Conservation (phyloP, 768 basidiomycete species). For the Gymnopilus dilepis region DNA sequence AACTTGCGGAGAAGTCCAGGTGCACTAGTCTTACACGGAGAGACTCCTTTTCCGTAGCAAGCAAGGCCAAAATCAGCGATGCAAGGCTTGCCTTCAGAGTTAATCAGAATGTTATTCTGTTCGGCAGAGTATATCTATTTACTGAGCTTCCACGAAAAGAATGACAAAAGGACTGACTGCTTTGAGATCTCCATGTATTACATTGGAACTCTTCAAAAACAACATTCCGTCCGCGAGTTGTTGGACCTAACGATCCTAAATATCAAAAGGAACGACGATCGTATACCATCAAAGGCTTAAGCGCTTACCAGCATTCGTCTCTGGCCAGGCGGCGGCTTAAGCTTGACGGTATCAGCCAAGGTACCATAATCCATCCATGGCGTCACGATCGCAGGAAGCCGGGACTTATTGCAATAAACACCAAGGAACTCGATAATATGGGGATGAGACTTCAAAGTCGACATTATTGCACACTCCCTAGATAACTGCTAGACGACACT, state of each 20-base stretch:
- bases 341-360: conserved; percentile 23
- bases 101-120: conserved; percentile 25
- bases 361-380: conserved; percentile 39
- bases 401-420: not conserved
- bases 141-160: not conserved
- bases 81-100: conserved; percentile 11
- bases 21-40: too few relatives aligned
- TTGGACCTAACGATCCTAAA: conserved; percentile 33
- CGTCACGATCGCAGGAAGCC: conserved; percentile 26
- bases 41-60: not conserved
- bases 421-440: conserved; percentile 17
- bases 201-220: conserved; percentile 29
- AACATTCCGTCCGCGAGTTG: conserved; percentile 34
- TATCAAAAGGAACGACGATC: too few relatives aligned
- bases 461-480: conserved; percentile 20
- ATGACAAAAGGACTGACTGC: conserved; percentile 25
- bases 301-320: not conserved
- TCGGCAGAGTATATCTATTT: not conserved
- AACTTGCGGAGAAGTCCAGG: too few relatives aligned
- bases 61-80: conserved; percentile 27
- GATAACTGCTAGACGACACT: conserved; percentile 12
- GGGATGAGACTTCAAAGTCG: conserved; percentile 13
- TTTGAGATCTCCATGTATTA: conserved; percentile 49
- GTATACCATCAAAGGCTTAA: not conserved
- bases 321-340: not conserved